Conservation (phyloP, 208 protist species). For the Endotrypanum monterogeii region DNA sequence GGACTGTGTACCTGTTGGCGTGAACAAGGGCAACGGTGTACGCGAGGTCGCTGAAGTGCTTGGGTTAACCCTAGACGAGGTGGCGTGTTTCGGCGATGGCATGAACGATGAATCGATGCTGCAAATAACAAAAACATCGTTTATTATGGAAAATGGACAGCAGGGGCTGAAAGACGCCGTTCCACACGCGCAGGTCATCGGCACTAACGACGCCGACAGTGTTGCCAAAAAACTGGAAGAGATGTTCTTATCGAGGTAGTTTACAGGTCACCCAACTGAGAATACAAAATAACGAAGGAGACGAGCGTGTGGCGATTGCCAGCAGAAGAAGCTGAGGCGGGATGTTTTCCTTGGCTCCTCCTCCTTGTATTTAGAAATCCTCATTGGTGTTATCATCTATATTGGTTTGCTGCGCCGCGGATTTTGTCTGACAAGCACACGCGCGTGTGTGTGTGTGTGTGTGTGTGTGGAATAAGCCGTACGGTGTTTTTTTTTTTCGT, state of each 20-base stretch:
- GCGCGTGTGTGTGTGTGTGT: too few species aligned
- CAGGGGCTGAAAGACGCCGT: constrained; percentile 35
- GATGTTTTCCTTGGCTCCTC: too few species aligned
- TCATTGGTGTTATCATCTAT: too few species aligned
- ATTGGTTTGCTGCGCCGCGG: too few species aligned
- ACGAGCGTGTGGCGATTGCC: neutral
- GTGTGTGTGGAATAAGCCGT: too few species aligned
- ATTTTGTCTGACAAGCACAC: too few species aligned
- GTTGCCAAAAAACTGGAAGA: constrained; percentile 77
- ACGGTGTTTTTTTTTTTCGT: neutral
- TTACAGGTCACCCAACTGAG: neutral
- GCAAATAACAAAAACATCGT: constrained; percentile 41
- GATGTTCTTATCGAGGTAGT: constrained; percentile 33
- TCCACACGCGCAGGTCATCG: constrained; percentile 47
- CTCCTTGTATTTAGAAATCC: too few species aligned
- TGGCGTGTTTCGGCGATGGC: constrained; percentile 69
- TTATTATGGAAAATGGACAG: constrained; percentile 62
- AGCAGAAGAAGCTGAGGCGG: neutral
- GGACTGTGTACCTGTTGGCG: constrained; percentile 34
- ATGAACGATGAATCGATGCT: constrained; percentile 79
- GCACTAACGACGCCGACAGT: constrained; percentile 54
- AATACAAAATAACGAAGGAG: neutral
- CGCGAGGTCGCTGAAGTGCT: constrained; percentile 48
- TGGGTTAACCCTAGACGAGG: constrained; percentile 31
- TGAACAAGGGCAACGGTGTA: constrained; percentile 65